These are phyloP conservation scores for Persicaria tinctoria DNA, from an alignment of 148 eudicot species.

Conservation along the genomic window DNA sequence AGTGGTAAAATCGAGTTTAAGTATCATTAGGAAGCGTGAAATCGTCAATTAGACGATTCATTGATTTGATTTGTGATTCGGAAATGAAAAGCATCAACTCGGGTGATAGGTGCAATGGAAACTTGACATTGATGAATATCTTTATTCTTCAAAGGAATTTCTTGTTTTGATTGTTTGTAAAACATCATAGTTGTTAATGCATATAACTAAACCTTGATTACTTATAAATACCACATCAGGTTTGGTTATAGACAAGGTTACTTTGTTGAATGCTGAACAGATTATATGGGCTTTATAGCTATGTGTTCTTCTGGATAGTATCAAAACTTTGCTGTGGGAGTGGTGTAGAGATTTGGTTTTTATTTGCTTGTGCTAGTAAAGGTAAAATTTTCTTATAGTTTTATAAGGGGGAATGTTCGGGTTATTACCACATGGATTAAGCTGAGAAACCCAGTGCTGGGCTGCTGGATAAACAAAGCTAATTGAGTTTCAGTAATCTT, in stretches of 20 bases:
- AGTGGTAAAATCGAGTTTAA: neutral
- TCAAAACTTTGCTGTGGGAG: neutral
- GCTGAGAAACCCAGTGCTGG: too few relatives aligned
- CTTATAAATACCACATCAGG: neutral
- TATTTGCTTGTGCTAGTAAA: neutral
- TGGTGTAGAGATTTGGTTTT: neutral
- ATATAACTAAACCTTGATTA: neutral
- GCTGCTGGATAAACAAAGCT: too few relatives aligned
- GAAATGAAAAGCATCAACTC: neutral
- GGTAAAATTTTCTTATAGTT: neutral
- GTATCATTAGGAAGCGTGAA: neutral
- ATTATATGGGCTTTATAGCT: neutral
- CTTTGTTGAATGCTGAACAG: slow-evolving; percentile 1
- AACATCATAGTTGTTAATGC: neutral
- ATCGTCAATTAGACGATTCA: neutral
- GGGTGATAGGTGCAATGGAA: neutral
- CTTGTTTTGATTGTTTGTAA: too few relatives aligned
- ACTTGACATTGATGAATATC: too few relatives aligned
- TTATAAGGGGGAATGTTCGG: neutral
- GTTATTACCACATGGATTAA: neutral
- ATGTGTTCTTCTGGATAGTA: neutral
- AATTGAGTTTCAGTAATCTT: too few relatives aligned
- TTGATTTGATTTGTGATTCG: neutral
- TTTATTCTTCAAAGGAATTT: too few relatives aligned
- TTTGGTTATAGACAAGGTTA: neutral